A percentile compares a stretch with the other conserved stretches of the same genome.
phyloP scores from a whole-genome alignment of 2,329 filamentous ascomycete species.

The Ceratocystis papillata region DNA sequence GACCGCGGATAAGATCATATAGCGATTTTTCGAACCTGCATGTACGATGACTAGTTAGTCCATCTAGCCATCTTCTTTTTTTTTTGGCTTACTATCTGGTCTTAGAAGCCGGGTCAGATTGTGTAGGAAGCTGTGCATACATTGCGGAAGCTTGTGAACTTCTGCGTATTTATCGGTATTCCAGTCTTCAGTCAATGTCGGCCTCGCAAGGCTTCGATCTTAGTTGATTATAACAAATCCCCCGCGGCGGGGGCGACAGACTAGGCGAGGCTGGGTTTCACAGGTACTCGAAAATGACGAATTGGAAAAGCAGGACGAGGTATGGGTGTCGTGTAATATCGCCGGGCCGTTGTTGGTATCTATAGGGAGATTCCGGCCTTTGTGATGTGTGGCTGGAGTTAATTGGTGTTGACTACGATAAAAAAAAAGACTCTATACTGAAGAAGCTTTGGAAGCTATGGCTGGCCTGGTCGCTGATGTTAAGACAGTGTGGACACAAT shows the following conservation, averaged over 20 bases:
- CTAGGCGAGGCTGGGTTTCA: neutral
- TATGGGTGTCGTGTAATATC: neutral
- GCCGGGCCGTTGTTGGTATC: neutral
- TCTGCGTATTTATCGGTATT: neutral
- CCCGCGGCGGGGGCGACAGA: conserved; percentile 3
- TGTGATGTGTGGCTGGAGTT: neutral
- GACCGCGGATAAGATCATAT: conserved; percentile 93
- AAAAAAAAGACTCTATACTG: neutral
- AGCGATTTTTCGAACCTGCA: conserved; percentile 96
- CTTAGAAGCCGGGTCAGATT: conserved; percentile 28
- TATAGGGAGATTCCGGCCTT: neutral
- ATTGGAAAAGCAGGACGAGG: neutral
- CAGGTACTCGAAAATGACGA: neutral
- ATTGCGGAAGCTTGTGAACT: neutral
- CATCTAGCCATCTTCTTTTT: neutral
- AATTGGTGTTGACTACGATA: neutral
- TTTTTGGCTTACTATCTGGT: neutral
- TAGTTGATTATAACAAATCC: neutral
- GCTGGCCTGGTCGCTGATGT: conserved; percentile 18
- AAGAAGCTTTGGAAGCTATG: conserved; percentile 9
- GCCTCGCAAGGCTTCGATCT: neutral
- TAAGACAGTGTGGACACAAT: conserved; percentile 8
- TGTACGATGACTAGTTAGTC: conserved; percentile 3
- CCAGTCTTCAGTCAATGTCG: neutral
- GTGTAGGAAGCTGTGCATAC: neutral